These are phyloP conservation scores for Diplodia scrobiculata DNA, from an alignment of 2,329 filamentous ascomycete genomes.

Conservation along the genomic window DNA sequence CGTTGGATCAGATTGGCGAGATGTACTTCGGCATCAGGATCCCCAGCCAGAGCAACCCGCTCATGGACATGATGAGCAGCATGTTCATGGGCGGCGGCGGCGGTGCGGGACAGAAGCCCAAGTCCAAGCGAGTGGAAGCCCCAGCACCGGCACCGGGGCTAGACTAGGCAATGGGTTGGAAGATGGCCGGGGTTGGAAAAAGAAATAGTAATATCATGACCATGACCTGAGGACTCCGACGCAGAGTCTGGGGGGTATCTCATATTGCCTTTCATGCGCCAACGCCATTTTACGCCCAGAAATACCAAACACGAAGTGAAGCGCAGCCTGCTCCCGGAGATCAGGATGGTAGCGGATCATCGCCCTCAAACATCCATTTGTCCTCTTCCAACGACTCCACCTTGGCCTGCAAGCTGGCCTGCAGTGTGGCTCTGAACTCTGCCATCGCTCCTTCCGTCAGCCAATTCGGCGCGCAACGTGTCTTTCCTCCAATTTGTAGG, in stretches of 20 bases:
- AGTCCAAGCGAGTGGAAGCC: slow-evolving; percentile 52
- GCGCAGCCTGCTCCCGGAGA: not conserved
- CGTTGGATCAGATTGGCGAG: slow-evolving; percentile 84
- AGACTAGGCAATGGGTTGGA: slow-evolving; percentile 36
- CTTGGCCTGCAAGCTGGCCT: slow-evolving; percentile 70
- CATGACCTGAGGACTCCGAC: slow-evolving; percentile 7
- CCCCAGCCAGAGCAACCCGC: slow-evolving; percentile 83
- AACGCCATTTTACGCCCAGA: slow-evolving; percentile 2
- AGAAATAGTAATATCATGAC: slow-evolving; percentile 11
- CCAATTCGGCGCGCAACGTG: not conserved
- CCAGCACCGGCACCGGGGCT: slow-evolving; percentile 42
- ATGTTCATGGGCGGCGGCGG: slow-evolving; percentile 78
- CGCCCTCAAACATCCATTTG: slow-evolving; percentile 86
- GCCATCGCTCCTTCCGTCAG: slow-evolving; percentile 27
- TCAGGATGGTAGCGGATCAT: slow-evolving; percentile 46
- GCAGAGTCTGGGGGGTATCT: slow-evolving; percentile 21
- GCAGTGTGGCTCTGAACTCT: slow-evolving; percentile 54
- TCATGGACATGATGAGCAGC: slow-evolving; percentile 98
- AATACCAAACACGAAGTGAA: not conserved
- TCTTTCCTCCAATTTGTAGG: not conserved
- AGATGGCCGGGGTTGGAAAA: not conserved
- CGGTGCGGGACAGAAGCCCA: slow-evolving; percentile 47
- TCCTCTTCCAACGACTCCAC: slow-evolving; percentile 76
- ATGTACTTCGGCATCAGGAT: slow-evolving; percentile 95
- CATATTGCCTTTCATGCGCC: not conserved